Evolutionary conservation across 2,329 filamentous ascomycete genomes (phyloP).

Genomic region (Calonectria multiphialidica): DNA sequence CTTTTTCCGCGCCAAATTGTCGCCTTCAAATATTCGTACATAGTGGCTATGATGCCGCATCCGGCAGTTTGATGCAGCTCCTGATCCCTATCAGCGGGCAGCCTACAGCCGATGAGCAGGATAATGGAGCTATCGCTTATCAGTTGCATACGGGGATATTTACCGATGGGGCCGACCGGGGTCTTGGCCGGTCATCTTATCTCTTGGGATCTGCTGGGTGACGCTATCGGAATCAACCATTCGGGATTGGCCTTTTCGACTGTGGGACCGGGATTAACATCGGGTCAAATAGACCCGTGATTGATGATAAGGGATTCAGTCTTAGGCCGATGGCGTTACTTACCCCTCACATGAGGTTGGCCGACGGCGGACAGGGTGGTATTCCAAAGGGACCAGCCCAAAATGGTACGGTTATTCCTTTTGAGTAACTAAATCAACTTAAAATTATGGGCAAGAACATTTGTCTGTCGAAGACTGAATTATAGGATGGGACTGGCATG

Average conservation of each 20-base stretch:
- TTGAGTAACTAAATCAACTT: too few relatives aligned
- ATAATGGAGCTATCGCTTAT: neutral
- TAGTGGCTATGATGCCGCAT: neutral
- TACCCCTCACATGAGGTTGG: neutral
- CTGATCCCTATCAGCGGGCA: neutral
- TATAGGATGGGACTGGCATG: too few relatives aligned
- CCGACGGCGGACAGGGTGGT: neutral
- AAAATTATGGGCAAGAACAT: too few relatives aligned
- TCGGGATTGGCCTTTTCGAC: neutral
- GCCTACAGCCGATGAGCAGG: neutral
- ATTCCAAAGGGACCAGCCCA: neutral
- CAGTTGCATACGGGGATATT: neutral
- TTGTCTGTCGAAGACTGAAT: too few relatives aligned
- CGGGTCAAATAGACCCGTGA: conserved; percentile 1
- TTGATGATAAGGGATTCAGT: neutral
- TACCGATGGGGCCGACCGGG: neutral
- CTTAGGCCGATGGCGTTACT: neutral
- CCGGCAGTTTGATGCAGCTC: neutral
- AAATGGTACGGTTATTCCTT: neutral
- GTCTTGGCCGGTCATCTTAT: conserved; percentile 3
- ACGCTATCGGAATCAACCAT: neutral
- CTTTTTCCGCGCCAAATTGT: neutral
- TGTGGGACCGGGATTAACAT: neutral
- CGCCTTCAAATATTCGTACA: neutral
- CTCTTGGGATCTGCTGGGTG: neutral